Base-by-base conservation (phyloP, 2,329 filamentous ascomycete species). In the Zasmidium citrigriseum region DNA sequence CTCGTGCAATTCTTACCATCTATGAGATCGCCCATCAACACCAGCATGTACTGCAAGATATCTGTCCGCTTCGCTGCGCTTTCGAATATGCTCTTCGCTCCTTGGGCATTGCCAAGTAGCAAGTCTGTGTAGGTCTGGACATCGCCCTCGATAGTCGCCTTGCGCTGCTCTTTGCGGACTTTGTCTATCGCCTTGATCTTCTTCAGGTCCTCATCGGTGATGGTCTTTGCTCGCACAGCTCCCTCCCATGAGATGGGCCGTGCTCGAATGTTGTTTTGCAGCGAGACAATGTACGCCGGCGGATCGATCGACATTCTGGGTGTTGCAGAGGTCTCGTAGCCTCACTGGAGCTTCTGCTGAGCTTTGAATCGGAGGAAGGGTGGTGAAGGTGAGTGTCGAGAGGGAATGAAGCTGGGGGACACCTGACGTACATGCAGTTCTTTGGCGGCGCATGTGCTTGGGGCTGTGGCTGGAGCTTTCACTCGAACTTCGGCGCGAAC, bases 171-270 rank as follows among this genome's bases (percentile, higher is more conserved):
- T 76, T 91, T 95, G 76, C 92, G 90, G 66, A 95, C 90, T 79
- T 97, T 98, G 77, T 98, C 95, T 68, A 98, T 91, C 61, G 93
- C 91, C 77, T 93, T 93, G 79, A 99, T 96, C 83, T 93, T 93
- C 80, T 89, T 90, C 68, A 97, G 86, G 77, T 99, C 93, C 67
- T 90, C 88, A 68, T 98, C 93, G 58, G 90, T 96, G 77, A 99
- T 90, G 72, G 91, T 95, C 76, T 93, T 91, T 68, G 91, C 91
- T 76, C 95, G 87, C 67, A 96, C 91, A 70, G 93, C 93, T 70
- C 93, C 93, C 77, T 98, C 93, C 95, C 95, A 99, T 58, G 93
- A 93, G 78, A 99, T 96, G 65, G 93, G 93, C 67, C 95, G 87
- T 73, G 91, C 89, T 73, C 95, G 91, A 75, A 98, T 96, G 82